Conservation (phyloP, 139 green algal genomes). For the Asterochloris sp. region DNA sequence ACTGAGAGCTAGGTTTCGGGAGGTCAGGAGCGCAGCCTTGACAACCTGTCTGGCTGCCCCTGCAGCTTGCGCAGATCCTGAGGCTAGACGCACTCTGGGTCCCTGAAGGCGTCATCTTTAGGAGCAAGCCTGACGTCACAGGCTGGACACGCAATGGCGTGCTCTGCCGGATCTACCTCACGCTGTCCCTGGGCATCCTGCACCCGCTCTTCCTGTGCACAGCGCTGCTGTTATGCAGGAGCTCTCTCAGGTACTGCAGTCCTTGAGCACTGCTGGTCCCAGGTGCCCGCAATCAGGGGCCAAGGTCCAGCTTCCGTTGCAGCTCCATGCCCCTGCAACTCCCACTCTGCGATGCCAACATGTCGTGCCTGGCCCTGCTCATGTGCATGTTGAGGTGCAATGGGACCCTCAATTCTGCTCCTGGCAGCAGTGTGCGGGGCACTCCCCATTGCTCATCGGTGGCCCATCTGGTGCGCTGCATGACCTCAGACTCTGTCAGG, state of each 20-base stretch:
- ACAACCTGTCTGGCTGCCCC: not conserved
- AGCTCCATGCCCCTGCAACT: too few species aligned
- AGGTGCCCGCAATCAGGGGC: not conserved
- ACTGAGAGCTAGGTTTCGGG: not conserved
- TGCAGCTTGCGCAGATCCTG: conserved; percentile 23
- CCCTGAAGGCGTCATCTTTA: conserved; percentile 1
- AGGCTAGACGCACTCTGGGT: conserved; percentile 18
- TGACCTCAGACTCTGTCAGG: too few species aligned
- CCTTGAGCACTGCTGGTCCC: not conserved
- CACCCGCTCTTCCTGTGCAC: conserved; percentile 24
- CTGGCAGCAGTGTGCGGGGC: too few species aligned
- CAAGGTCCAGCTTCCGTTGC: too few species aligned
- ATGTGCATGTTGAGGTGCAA: too few species aligned
- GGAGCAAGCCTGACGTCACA: conserved; percentile 1
- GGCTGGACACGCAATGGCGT: conserved; percentile 15
- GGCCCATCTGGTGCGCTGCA: too few species aligned
- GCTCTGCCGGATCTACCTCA: conserved; percentile 27
- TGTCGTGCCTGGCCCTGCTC: too few species aligned
- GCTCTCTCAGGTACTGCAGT: conserved; percentile 10
- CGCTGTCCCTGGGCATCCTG: conserved; percentile 20
- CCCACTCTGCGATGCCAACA: too few species aligned
- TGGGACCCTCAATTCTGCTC: too few species aligned
- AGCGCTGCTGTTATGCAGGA: conserved; percentile 21
- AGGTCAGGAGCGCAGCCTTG: not conserved
- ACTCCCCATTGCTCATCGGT: too few species aligned